Evolutionary conservation across 2,329 filamentous ascomycete species (phyloP).

Genomic region (Penicillium sp.): DNA sequence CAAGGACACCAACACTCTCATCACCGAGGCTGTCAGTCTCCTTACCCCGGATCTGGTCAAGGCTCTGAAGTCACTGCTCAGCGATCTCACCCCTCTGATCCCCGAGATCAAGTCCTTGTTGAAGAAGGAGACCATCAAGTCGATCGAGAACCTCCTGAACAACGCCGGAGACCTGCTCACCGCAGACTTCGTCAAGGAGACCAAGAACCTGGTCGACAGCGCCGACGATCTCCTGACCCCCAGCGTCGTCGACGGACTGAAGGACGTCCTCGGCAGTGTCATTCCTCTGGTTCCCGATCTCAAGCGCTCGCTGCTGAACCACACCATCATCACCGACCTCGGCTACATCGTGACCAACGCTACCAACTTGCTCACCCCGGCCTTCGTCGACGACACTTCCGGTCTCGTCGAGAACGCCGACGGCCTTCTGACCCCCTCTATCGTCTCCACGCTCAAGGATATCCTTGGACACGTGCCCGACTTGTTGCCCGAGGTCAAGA

Average conservation of each 20-base stretch:
- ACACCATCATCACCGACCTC: slow-evolving; percentile 28
- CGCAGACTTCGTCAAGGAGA: slow-evolving; percentile 21
- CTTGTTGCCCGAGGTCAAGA: slow-evolving; percentile 30
- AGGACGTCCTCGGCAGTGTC: slow-evolving; percentile 21
- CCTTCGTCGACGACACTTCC: slow-evolving; percentile 31
- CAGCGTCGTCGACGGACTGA: slow-evolving; percentile 20
- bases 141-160: slow-evolving; percentile 12
- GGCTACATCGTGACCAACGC: slow-evolving; percentile 32
- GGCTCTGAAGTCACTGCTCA: slow-evolving; percentile 20
- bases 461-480: slow-evolving; percentile 27
- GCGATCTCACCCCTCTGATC: slow-evolving; percentile 15
- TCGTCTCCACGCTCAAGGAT: slow-evolving; percentile 27
- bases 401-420: slow-evolving; percentile 29
- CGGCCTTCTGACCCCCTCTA: slow-evolving; percentile 28
- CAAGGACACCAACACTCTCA: slow-evolving; percentile 18
- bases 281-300: slow-evolving; percentile 22
- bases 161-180: slow-evolving; percentile 21
- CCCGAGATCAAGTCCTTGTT: slow-evolving; percentile 21
- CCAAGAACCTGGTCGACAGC: slow-evolving; percentile 16
- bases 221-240: slow-evolving; percentile 22
- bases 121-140: slow-evolving; percentile 15
- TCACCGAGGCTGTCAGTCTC: slow-evolving; percentile 19
- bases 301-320: slow-evolving; percentile 24
- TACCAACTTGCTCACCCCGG: slow-evolving; percentile 28
- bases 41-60: slow-evolving; percentile 20